A percentile compares a stretch with the other conserved stretches of the same genome.
Evolutionary conservation across 139 green algal species (phyloP).

Genomic region (Trebouxia sp.): DNA sequence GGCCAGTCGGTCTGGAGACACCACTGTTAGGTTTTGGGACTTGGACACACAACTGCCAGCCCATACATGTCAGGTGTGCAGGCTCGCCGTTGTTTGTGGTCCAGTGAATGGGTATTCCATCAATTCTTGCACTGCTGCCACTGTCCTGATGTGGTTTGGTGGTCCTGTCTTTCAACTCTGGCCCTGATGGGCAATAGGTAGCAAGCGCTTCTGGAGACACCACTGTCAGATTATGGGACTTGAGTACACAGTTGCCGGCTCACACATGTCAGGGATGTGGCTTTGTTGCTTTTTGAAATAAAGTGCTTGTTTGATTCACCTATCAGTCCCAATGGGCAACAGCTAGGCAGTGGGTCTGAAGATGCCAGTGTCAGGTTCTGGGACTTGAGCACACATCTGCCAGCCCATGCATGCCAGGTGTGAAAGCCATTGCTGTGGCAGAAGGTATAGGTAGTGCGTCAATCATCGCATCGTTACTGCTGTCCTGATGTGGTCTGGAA

Average conservation of each 20-base stretch:
- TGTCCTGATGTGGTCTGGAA: no score
- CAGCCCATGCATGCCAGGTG: conserved; percentile 72
- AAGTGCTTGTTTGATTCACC: no score
- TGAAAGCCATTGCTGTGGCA: no score
- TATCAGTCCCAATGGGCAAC: conserved; percentile 87
- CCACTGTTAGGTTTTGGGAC: no score
- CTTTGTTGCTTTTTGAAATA: neutral
- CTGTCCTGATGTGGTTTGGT: no score
- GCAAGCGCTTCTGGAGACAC: conserved; percentile 90
- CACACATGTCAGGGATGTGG: conserved; percentile 70
- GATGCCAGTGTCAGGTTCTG: conserved; percentile 94
- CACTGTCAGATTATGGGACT: conserved; percentile 93
- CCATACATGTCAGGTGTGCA: no score
- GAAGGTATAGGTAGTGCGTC: no score
- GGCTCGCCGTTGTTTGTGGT: no score
- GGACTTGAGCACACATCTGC: conserved; percentile 89
- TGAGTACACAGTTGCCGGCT: conserved; percentile 83
- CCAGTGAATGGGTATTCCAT: no score
- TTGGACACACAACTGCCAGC: conserved; percentile 85
- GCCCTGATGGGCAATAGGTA: conserved; percentile 82
- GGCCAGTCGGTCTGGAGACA: no score
- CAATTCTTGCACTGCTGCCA: no score
- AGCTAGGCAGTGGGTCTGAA: conserved; percentile 83
- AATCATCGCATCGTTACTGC: no score
- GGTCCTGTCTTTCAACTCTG: conserved; percentile 92